phyloP scores from a whole-genome alignment of 768 basidiomycete species.

The Coprinellus micaceus region DNA sequence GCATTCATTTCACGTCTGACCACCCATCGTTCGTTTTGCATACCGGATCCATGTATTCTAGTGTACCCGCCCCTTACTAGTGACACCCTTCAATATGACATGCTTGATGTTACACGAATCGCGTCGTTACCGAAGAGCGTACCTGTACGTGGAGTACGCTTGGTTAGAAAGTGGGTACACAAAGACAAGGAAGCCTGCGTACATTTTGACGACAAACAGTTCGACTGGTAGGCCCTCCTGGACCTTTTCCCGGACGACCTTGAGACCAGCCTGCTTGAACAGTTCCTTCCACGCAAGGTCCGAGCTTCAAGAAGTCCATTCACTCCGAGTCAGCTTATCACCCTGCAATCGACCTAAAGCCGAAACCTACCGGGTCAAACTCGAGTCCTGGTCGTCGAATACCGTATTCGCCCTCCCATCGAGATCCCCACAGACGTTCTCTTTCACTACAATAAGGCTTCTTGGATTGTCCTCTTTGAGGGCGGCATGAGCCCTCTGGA shows the following conservation, averaged over 20 bases:
- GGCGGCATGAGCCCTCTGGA: slow-evolving; percentile 58
- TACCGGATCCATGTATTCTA: slow-evolving; percentile 2
- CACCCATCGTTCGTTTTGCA: not conserved
- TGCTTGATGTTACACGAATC: not conserved
- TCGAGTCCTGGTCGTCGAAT: slow-evolving; percentile 87
- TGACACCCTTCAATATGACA: not conserved
- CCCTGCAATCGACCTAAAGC: too few relatives aligned
- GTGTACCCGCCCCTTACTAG: slow-evolving; percentile 6
- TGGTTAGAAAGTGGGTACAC: not conserved
- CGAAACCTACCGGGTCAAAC: slow-evolving; percentile 76
- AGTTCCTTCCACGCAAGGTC: slow-evolving; percentile 75
- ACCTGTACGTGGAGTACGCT: slow-evolving; percentile 35
- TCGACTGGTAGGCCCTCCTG: slow-evolving; percentile 83
- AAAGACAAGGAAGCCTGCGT: slow-evolving; percentile 19
- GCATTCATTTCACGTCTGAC: not conserved
- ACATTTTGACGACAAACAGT: slow-evolving; percentile 87
- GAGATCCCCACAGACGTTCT: slow-evolving; percentile 74
- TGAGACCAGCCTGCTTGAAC: slow-evolving; percentile 73
- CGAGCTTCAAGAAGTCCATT: slow-evolving; percentile 48
- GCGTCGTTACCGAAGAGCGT: slow-evolving; percentile 46
- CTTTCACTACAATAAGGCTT: slow-evolving; percentile 84
- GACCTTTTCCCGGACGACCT: slow-evolving; percentile 65
- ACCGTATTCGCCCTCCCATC: slow-evolving; percentile 44
- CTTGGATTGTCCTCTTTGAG: slow-evolving; percentile 43
- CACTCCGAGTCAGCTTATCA: not conserved